Evolutionary conservation across 139 green algal species (phyloP).

Genomic region (Chlamydomonas schloesseri): DNA sequence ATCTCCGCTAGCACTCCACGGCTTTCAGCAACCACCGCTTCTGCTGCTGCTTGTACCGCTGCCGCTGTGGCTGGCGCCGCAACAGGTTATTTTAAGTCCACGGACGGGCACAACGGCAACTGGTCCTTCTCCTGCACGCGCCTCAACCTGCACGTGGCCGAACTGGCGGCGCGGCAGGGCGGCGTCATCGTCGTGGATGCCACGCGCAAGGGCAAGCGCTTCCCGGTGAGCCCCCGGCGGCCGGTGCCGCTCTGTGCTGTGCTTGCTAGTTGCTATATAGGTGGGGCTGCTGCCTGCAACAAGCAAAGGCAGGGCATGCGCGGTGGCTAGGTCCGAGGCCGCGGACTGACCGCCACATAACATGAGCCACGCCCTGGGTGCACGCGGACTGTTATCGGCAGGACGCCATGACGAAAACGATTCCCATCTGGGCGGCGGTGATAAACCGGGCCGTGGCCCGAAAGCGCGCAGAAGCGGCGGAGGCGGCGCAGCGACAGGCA

Average conservation of each 20-base stretch:
- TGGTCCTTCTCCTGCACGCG: constrained; percentile 89
- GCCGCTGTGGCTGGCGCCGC: no score
- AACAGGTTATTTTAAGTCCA: constrained; percentile 95
- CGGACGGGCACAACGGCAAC: constrained; percentile 91
- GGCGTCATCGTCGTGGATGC: constrained; percentile 93
- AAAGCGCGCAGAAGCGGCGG: constrained; percentile 3
- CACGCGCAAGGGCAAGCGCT: constrained; percentile 90
- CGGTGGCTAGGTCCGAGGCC: no score
- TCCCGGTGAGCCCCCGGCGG: constrained; percentile 71
- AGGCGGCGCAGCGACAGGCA: background rate
- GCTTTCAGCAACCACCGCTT: no score
- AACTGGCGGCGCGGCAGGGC: constrained; percentile 58
- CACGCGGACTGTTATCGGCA: constrained; percentile 32
- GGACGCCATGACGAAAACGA: constrained; percentile 94
- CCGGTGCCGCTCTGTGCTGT: no score
- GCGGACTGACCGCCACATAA: no score
- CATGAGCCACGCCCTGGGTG: no score
- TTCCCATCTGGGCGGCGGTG: constrained; percentile 94
- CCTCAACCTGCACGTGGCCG: constrained; percentile 90
- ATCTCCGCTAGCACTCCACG: no score
- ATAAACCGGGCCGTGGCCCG: constrained; percentile 84
- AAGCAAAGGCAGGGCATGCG: no score
- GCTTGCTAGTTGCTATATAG: no score
- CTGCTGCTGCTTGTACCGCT: no score
- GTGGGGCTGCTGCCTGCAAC: no score